Percentiles rank a stretch among this genome's conserved stretches.
Conservation (phyloP, 1,284 basidiomycete species). For the Microbotryum intermedium region DNA sequence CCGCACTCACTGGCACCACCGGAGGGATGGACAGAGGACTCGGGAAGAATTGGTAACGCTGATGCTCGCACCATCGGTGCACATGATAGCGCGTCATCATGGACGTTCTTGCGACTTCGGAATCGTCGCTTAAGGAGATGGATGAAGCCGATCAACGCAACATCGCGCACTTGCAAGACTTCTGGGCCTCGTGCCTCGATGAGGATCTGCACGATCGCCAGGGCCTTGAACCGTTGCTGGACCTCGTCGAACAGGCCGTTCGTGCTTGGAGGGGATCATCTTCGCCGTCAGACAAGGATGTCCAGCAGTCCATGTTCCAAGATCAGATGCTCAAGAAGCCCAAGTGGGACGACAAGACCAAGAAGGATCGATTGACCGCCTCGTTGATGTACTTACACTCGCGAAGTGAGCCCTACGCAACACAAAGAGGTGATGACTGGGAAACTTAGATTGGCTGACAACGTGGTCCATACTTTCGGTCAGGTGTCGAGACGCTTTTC, state of each 20-base stretch:
- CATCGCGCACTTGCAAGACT: slow-evolving; percentile 65
- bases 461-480: not conserved
- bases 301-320: slow-evolving; percentile 4
- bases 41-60: slow-evolving; percentile 38
- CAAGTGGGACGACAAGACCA: slow-evolving; percentile 23
- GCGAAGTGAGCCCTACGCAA: slow-evolving; percentile 47
- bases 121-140: slow-evolving; percentile 6
- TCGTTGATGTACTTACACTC: slow-evolving; percentile 81
- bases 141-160: slow-evolving; percentile 53
- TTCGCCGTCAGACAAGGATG: slow-evolving; percentile 11
- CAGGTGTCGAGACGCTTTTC: slow-evolving; percentile 71
- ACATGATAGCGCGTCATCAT: slow-evolving; percentile 39
- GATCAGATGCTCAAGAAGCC: slow-evolving; percentile 26
- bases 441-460: not conserved
- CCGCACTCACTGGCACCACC: not conserved
- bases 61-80: slow-evolving; percentile 46
- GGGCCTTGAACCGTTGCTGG: slow-evolving; percentile 43
- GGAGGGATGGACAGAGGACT: not conserved
- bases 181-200: slow-evolving; percentile 78
- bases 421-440: not conserved
- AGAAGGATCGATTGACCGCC: slow-evolving; percentile 56
- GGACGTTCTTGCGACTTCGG: slow-evolving; percentile 37
- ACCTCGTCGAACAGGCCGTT: slow-evolving; percentile 41
- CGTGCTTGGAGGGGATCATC: slow-evolving; percentile 36
- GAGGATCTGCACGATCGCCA: slow-evolving; percentile 47